phyloP scores from a whole-genome alignment of 805 yeast genomes.

The Saturnispora serradocipensis region DNA sequence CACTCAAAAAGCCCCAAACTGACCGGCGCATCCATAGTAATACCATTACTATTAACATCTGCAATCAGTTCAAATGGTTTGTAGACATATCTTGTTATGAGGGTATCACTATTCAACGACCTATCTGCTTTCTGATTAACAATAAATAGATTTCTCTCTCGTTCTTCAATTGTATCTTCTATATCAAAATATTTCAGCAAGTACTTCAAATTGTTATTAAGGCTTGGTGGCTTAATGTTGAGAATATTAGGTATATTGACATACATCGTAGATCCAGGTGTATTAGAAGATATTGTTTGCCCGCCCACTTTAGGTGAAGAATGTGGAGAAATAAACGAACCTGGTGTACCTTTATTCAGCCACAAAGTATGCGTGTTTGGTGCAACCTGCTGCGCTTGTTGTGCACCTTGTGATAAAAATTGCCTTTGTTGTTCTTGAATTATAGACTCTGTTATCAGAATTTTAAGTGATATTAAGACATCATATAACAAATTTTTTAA shows the following conservation, averaged over 20 bases:
- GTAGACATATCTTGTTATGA: constrained; percentile 30
- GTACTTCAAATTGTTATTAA: constrained; percentile 24
- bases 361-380: constrained; percentile 15
- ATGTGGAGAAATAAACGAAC: constrained; percentile 18
- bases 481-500: constrained; percentile 51
- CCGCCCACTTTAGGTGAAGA: not conserved
- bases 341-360: constrained; percentile 18
- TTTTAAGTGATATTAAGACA: constrained; percentile 44
- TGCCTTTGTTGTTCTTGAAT: constrained; percentile 12
- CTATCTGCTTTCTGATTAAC: constrained; percentile 18
- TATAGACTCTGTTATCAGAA: constrained; percentile 24
- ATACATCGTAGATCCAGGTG: constrained; percentile 4
- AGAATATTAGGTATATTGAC: constrained; percentile 16
- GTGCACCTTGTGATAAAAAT: not conserved
- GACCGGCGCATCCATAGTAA: constrained; percentile 45
- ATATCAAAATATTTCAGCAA: constrained; percentile 19
- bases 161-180: constrained; percentile 20
- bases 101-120: constrained; percentile 6
- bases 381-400: constrained; percentile 11
- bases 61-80: constrained; percentile 51
- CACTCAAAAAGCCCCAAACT: constrained; percentile 47
- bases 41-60: constrained; percentile 40
- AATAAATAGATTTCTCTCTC: constrained; percentile 14
- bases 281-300: not conserved
- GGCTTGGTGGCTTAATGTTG: constrained; percentile 26